Base-by-base conservation (phyloP, 495 filamentous ascomycete species). In the Penicillium ochrochloron region DNA sequence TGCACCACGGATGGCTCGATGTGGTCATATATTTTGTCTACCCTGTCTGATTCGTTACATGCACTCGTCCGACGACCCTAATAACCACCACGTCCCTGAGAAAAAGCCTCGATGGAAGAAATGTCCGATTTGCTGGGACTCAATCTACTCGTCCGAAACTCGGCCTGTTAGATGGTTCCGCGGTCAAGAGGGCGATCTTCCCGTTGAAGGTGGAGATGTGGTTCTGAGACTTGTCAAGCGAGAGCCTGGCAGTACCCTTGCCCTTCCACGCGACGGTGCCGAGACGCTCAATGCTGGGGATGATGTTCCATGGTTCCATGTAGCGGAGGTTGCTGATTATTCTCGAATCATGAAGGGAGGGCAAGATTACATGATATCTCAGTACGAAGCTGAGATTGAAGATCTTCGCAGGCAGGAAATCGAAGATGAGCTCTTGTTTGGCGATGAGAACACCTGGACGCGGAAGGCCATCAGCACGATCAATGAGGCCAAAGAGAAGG, bases 1-100 rank as follows among this genome's bases (percentile, higher is more conserved):
- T 7, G 95, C 95, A 5, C 94, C 95, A 31, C 89, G 96, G 60
- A 99, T 99, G 95, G 93, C 95, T 44, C 94, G 91, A 68, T 99
- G 95, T 73, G 95, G 95, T 15, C 95, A 99, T 73, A 97, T 99
- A 29, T 97, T 97, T 72, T 99, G 95, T 75, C 82, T 97, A 46
- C 90, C 95, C 14, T 99, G 95, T 75, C 80, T 98, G 39, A 89
- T 97, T 59, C 90, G 95, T 46, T 99, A 96, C 72, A 97, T 99
- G 94, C 92, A 96, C 68, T 52, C 60, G n/a, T 89, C 93, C 8
- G 85, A 82, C 2, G 91, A 92, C 39, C 90, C 88, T 29, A 85
- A 85, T 1, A 82, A 86, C 2, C 83, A 86, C 19, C 82, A 80
- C 6, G 63, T 82, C 3, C 84, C 83, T 11, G 87, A 90, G 62